Evolutionary conservation across 495 filamentous ascomycete genomes (phyloP).

Genomic region (Penicillium taxi): DNA sequence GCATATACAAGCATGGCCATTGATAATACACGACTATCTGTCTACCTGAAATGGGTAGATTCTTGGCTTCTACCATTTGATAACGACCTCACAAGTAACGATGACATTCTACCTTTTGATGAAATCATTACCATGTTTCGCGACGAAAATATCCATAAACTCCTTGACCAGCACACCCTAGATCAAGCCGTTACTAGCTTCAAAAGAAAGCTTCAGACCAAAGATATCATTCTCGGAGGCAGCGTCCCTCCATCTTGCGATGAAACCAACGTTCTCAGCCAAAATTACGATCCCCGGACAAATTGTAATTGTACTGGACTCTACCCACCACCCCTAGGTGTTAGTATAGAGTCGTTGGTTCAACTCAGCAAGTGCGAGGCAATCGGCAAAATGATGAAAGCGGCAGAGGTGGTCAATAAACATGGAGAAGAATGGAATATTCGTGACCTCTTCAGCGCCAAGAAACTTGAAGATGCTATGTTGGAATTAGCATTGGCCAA

Average conservation of each 20-base stretch:
- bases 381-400: background rate
- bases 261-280: constrained; percentile 11
- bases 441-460: constrained; percentile 4
- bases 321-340: too few species aligned
- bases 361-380: too few species aligned
- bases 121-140: constrained; percentile 3
- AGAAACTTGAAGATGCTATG: constrained; percentile 6
- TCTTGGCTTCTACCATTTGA: constrained; percentile 7
- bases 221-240: constrained; percentile 8
- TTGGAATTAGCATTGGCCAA: constrained; percentile 9
- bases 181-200: constrained; percentile 6
- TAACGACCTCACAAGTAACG: background rate
- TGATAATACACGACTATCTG: too few species aligned
- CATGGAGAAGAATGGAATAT: constrained; percentile 7
- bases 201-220: background rate
- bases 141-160: constrained; percentile 3
- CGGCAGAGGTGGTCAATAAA: constrained; percentile 1
- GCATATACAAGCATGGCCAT: too few species aligned
- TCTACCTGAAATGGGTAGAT: constrained; percentile 14
- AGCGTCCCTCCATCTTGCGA: constrained; percentile 9
- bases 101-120: background rate
- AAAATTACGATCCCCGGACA: constrained; percentile 10
- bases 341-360: too few species aligned
- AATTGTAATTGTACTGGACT: constrained; percentile 8
- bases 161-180: constrained; percentile 4